Conservation (phyloP, 805 yeast genomes). For the Ogataea corticis region DNA sequence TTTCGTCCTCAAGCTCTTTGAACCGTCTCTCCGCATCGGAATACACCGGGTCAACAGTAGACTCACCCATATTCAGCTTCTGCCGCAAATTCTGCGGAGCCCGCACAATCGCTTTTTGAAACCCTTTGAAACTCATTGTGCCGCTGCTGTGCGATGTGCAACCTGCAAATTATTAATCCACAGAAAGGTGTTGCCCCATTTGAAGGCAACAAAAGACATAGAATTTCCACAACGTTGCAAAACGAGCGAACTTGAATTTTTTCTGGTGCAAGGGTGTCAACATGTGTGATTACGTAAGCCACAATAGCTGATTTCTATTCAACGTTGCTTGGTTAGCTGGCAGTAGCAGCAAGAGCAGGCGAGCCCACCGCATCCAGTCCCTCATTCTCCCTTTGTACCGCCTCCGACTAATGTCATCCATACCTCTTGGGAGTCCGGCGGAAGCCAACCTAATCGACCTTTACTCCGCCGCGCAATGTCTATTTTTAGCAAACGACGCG, state of each 20-base stretch:
- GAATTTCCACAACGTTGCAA: constrained; percentile 5
- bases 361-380: no score
- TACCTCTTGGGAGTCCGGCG: no score
- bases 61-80: constrained; percentile 84
- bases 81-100: constrained; percentile 93
- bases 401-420: no score
- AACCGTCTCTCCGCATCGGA: constrained; percentile 95
- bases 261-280: constrained; percentile 4
- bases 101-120: constrained; percentile 74
- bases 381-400: no score
- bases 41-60: constrained; percentile 83
- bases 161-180: no score
- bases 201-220: neutral
- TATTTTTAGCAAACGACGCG: constrained; percentile 8
- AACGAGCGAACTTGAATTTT: neutral
- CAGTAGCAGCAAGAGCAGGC: no score
- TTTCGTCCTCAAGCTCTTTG: constrained; percentile 85
- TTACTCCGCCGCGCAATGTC: neutral
- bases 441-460: no score
- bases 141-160: neutral
- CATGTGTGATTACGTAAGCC: no score
- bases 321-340: no score
- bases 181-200: no score
- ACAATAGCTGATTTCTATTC: no score
- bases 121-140: constrained; percentile 85